Conservation (phyloP, 257 asterid genomes). For the Solanum chmielewskii region DNA sequence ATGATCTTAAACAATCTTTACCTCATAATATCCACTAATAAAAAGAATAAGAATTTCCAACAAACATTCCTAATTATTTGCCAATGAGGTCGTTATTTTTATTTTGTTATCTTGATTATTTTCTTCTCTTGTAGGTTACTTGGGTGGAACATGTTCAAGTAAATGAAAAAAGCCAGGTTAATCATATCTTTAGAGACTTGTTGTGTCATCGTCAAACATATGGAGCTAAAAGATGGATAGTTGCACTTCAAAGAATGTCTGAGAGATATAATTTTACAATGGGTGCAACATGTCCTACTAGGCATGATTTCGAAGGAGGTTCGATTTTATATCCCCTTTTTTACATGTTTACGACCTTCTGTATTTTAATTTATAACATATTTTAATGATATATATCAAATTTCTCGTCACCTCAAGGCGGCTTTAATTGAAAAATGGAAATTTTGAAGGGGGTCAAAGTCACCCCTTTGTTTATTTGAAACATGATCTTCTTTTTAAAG, state of each 20-base stretch:
- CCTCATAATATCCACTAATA: neutral
- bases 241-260: conserved; percentile 47
- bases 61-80: neutral
- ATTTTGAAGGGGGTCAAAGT: conserved; percentile 43
- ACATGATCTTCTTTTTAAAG: neutral
- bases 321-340: neutral
- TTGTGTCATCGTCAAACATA: conserved; percentile 40
- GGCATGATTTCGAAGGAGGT: conserved; percentile 48
- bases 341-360: neutral
- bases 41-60: neutral
- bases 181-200: conserved; percentile 47
- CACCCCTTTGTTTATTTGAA: neutral
- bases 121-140: conserved; percentile 30
- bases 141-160: conserved; percentile 87
- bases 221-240: conserved; percentile 68
- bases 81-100: neutral
- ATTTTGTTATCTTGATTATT: neutral
- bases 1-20: neutral
- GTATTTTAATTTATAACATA: neutral
- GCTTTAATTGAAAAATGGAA: neutral
- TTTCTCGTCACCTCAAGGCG: neutral
- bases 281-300: conserved; percentile 14
- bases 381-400: neutral
- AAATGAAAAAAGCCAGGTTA: conserved; percentile 41
- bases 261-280: conserved; percentile 43